phyloP scores from a whole-genome alignment of 495 filamentous ascomycete genomes.

The Jackrogersella multiformis region DNA sequence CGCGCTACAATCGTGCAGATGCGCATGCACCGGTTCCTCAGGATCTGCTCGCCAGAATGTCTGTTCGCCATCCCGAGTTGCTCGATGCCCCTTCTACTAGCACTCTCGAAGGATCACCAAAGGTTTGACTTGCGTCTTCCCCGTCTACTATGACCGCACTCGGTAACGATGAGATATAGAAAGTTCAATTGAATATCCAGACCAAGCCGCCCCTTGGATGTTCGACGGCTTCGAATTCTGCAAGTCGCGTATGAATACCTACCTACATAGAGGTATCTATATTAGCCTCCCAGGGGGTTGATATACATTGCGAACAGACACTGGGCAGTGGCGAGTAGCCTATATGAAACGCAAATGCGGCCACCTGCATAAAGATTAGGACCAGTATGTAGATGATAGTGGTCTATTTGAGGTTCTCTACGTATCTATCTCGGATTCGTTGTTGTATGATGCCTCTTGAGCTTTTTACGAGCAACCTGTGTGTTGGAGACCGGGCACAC shows the following conservation, averaged over 20 bases:
- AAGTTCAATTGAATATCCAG: conserved; percentile 7
- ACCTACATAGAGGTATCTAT: background rate
- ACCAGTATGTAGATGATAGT: conserved; percentile 6
- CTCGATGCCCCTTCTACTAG: background rate
- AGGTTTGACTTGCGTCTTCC: background rate
- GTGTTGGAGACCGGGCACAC: background rate
- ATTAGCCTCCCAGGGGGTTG: conserved; percentile 21
- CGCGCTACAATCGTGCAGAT: conserved; percentile 24
- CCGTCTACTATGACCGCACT: background rate
- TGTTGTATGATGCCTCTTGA: conserved; percentile 3
- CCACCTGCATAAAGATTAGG: conserved; percentile 26
- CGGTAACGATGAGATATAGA: background rate
- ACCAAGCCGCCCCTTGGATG: conserved; percentile 27
- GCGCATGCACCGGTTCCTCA: conserved; percentile 18
- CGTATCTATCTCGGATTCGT: conserved; percentile 15
- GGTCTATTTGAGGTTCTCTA: conserved; percentile 16
- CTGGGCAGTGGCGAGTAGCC: conserved; percentile 34
- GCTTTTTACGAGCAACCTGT: conserved; percentile 2
- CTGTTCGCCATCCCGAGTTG: conserved; percentile 22
- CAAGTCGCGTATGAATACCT: conserved; percentile 21
- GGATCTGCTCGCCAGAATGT: conserved; percentile 24
- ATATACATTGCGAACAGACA: conserved; percentile 35
- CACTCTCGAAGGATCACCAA: conserved; percentile 19
- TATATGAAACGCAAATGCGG: conserved; percentile 36
- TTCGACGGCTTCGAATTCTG: conserved; percentile 17